These are phyloP conservation scores for Scutellaria barbata DNA, from an alignment of 257 asterid species.

Conservation along the genomic window DNA sequence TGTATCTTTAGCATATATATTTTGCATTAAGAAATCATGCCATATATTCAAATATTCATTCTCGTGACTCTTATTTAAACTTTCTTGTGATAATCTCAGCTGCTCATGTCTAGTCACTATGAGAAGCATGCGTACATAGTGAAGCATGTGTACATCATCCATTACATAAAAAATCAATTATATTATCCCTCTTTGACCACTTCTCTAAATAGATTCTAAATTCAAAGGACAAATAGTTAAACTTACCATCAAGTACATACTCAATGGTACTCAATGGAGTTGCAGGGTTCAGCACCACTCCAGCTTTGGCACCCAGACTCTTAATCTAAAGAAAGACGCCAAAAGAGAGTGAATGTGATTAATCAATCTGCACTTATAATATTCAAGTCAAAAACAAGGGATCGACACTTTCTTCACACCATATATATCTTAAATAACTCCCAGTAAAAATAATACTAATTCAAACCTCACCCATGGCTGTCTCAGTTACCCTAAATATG, in stretches of 20 bases:
- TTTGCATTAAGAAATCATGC: background rate
- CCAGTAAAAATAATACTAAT: background rate
- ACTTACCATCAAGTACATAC: conserved; percentile 92
- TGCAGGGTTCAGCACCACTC: conserved; percentile 97
- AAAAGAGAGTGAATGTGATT: conserved; percentile 5
- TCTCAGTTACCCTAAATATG: conserved; percentile 1
- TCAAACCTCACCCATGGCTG: background rate
- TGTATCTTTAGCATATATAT: background rate
- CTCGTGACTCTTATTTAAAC: background rate
- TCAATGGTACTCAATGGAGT: conserved; percentile 87
- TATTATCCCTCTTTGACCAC: conserved; percentile 18
- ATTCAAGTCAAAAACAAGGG: background rate
- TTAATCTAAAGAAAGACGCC: conserved; percentile 61
- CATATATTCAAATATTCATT: background rate
- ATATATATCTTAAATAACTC: background rate
- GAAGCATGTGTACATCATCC: conserved; percentile 10
- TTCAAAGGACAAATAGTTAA: conserved; percentile 5
- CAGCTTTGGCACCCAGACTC: conserved; percentile 97
- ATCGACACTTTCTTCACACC: conserved; percentile 1
- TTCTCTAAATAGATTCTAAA: background rate
- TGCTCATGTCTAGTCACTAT: background rate
- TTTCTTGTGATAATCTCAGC: background rate
- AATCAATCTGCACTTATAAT: background rate
- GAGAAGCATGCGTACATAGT: conserved; percentile 14
- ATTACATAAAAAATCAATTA: background rate